A percentile compares a stretch with the other conserved stretches of the same genome.
phyloP scores from a whole-genome alignment of 345 rosid genomes.

The Camelina laxa region DNA sequence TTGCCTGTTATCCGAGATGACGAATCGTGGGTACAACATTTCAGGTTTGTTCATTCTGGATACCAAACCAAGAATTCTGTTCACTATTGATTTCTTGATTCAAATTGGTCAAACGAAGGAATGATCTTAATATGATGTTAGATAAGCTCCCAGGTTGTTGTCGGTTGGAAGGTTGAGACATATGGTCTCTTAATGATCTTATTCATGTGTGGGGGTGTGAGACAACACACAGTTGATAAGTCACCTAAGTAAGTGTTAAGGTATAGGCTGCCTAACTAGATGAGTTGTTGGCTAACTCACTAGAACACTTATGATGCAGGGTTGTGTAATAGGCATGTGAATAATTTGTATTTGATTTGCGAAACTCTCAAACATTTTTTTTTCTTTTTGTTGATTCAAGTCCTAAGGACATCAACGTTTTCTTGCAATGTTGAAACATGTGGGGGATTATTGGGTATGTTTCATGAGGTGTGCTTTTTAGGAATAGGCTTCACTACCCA shows the following conservation, averaged over 20 bases:
- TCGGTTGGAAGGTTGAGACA: not conserved
- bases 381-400: not conserved
- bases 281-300: not conserved
- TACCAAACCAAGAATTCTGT: not conserved
- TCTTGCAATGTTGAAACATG: not conserved
- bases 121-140: not conserved
- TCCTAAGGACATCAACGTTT: not conserved
- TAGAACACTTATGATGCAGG: not conserved
- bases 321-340: not conserved
- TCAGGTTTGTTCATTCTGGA: not conserved
- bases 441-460: not conserved
- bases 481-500: too few species aligned
- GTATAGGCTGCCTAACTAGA: not conserved
- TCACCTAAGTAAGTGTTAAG: not conserved
- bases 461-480: too few species aligned
- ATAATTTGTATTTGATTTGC: not conserved
- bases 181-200: not conserved
- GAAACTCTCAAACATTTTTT: not conserved
- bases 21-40: too few species aligned
- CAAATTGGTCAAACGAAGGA: not conserved
- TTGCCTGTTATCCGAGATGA: too few species aligned
- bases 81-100: not conserved
- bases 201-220: not conserved
- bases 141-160: not conserved
- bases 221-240: conserved; percentile 6